Evolutionary conservation across 768 basidiomycete species (phyloP), one percentile per base, ranked within the genome.

Genomic region (Cystobasidium tubakii): DNA sequence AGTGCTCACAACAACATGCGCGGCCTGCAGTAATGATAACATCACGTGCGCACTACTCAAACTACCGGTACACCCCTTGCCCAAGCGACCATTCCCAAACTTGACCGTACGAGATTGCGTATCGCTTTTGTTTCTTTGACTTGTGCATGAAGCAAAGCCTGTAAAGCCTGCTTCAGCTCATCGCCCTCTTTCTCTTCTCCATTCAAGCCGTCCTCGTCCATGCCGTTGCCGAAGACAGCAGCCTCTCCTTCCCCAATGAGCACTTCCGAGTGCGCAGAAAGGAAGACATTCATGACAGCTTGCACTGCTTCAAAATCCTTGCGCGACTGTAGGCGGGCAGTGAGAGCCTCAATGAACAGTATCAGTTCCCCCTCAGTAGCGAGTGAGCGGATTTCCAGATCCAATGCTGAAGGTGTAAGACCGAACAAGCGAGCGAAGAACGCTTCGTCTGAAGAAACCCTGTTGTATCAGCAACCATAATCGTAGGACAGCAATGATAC

Each of bases 281-380:
- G 82, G 81, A 96, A 92, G 1, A 95, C 89, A 76, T 84, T 88
- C 77, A 92, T 85, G 79, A 94, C 84, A 0, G 93, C 86, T 81
- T 98, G 92, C 1, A 95, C 90, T 15, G 92, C 93, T 81, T 99
- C 96, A 79, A 96, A 98, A 82, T 99, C 96, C 62, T 87, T 86
- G 76, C 88, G 90, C 7, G 90, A 90, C 39, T 81, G 82, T 31
- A 98, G 84, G 1, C 95, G 88, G 69, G 82, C 86, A 13, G 84
- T 86, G 29, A 98, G 84, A 0, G 92, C 89, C 73, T 84, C 83
- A 57, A 96, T 82, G 83, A 98, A 97, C 23, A 84, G 80, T 0
- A 81, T 82, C 25, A 94, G 84, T 67, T 86, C 85, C 53, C 87
- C 84, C 42, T 90, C 82, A 1, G 87, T 85, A 33, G 86, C 82